These are phyloP conservation scores for Solanum medicagineum DNA, from an alignment of 257 asterid species.

Conservation along the genomic window DNA sequence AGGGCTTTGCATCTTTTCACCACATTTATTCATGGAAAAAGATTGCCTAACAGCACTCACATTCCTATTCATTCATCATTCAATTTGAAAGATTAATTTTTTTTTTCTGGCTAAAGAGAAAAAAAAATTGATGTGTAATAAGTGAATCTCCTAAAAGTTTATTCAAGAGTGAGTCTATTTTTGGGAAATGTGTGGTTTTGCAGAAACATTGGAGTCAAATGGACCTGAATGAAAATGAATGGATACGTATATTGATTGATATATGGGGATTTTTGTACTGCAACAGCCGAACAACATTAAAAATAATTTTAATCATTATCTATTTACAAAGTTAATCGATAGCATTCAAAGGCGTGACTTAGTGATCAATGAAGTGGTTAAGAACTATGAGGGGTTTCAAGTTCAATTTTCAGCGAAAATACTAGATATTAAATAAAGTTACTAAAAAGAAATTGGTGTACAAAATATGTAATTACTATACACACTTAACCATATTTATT, in stretches of 20 bases:
- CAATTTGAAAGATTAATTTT: not conserved
- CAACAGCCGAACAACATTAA: not conserved
- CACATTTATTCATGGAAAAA: conserved; percentile 47
- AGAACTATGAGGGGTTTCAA: too few species aligned
- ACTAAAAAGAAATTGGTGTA: too few species aligned
- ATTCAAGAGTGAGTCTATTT: not conserved
- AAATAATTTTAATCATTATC: too few species aligned
- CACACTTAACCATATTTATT: too few species aligned
- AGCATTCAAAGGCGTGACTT: too few species aligned
- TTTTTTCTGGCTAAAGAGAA: not conserved
- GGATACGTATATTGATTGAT: not conserved
- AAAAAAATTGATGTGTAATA: too few species aligned
- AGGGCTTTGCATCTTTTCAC: conserved; percentile 56
- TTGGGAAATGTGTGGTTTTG: not conserved
- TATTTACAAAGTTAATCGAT: too few species aligned
- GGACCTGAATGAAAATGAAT: not conserved
- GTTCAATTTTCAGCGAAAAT: too few species aligned
- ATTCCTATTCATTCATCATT: not conserved
- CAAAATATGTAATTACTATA: too few species aligned
- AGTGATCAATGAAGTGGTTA: too few species aligned
- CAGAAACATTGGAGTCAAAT: not conserved
- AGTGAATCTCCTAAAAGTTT: not conserved
- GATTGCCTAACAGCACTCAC: conserved; percentile 22
- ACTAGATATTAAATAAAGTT: too few species aligned
- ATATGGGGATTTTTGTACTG: not conserved